These are phyloP conservation scores for Neoboletus magnificus DNA, from an alignment of 768 basidiomycete genomes.

Conservation along the genomic window DNA sequence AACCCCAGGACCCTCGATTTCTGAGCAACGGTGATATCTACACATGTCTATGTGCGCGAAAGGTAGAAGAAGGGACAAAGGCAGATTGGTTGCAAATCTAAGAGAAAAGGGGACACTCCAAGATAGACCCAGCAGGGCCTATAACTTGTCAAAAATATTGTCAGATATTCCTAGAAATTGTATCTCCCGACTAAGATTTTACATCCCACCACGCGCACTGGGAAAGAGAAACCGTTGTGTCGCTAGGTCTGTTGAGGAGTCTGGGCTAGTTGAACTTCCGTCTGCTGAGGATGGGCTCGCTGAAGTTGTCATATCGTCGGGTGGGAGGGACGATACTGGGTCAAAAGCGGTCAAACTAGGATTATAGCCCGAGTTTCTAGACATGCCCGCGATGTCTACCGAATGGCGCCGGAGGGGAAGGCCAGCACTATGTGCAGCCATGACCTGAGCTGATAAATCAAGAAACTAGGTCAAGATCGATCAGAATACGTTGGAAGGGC, in stretches of 20 bases:
- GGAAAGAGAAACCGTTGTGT: constrained; percentile 21
- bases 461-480: constrained; percentile 20
- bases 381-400: constrained; percentile 21
- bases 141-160: not conserved
- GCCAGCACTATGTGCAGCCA: constrained; percentile 21
- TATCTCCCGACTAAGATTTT: constrained; percentile 1
- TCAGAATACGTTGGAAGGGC: not conserved
- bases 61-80: not conserved
- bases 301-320: constrained; percentile 20
- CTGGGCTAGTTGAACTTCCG: constrained; percentile 17
- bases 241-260: constrained; percentile 15
- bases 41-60: not conserved
- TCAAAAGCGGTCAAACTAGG: constrained; percentile 17
- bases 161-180: not conserved
- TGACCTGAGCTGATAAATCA: constrained; percentile 28
- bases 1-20: no score
- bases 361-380: constrained; percentile 8
- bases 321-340: constrained; percentile 7
- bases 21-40: not conserved
- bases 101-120: not conserved
- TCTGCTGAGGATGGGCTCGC: constrained; percentile 24
- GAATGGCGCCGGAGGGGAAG: constrained; percentile 33
- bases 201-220: constrained; percentile 10
- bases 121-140: not conserved
- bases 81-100: not conserved